Evolutionary conservation across 108 stramenopile genomes (phyloP).

Genomic region (Conticribra weissflogii): DNA sequence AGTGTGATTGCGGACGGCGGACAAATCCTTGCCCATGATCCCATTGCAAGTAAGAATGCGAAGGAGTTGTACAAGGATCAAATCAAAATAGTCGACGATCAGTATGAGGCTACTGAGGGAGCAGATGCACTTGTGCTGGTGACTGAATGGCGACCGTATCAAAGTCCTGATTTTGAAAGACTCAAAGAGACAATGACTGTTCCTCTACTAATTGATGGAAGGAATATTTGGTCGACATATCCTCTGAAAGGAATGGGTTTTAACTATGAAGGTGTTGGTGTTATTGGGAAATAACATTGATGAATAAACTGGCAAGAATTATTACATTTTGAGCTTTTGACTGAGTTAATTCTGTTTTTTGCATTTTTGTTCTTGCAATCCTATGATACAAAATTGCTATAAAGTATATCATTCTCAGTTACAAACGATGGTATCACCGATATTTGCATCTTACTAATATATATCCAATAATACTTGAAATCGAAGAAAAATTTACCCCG

Average conservation of each 20-base stretch:
- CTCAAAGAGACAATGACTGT: slow-evolving; percentile 8
- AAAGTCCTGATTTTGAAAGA: slow-evolving; percentile 14
- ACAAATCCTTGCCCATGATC: slow-evolving; percentile 3
- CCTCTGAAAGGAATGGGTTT: slow-evolving; percentile 15
- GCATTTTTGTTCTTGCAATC: no score
- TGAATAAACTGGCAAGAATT: no score
- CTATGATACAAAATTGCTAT: no score
- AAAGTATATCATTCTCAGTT: no score
- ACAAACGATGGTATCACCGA: no score
- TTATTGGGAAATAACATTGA: slow-evolving; percentile 8
- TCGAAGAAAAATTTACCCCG: no score
- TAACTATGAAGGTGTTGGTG: slow-evolving; percentile 17
- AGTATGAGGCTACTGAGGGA: slow-evolving; percentile 17
- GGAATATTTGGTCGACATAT: slow-evolving; percentile 17
- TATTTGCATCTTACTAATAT: no score
- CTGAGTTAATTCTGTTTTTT: no score
- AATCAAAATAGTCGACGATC: slow-evolving; percentile 9
- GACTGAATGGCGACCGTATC: slow-evolving; percentile 20
- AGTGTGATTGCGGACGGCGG: slow-evolving; percentile 18
- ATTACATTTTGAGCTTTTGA: no score
- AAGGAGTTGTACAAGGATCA: slow-evolving; percentile 10
- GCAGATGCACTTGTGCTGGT: slow-evolving; percentile 21
- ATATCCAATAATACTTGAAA: no score
- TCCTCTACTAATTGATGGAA: slow-evolving; percentile 3
- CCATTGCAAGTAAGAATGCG: slow-evolving; percentile 18